Evolutionary conservation across 2,329 filamentous ascomycete species (phyloP).

Genomic region (Phialemoniopsis sp.): DNA sequence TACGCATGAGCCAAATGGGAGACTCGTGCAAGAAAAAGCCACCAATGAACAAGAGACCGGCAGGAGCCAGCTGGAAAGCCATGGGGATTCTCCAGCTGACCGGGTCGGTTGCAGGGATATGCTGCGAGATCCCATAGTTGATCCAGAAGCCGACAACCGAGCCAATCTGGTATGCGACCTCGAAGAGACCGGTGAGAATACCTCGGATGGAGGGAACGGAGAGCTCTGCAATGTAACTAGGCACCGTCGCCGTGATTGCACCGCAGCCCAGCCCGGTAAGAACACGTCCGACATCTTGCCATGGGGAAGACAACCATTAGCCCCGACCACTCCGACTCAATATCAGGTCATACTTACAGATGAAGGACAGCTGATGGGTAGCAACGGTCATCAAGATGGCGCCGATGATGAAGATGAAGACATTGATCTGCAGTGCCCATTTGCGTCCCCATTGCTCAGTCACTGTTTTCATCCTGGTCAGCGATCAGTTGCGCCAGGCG

Average conservation of each 20-base stretch:
- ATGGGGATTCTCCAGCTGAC: conserved; percentile 46
- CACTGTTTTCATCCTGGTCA: conserved; percentile 20
- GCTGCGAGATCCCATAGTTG: conserved; percentile 36
- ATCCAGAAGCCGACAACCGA: conserved; percentile 47
- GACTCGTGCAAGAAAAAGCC: conserved; percentile 37
- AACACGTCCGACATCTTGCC: conserved; percentile 54
- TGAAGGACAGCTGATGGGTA: conserved; percentile 33
- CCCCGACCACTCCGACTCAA: conserved; percentile 39
- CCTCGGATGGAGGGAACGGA: conserved; percentile 55
- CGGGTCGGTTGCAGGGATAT: neutral
- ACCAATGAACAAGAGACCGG: conserved; percentile 34
- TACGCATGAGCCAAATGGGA: conserved; percentile 36
- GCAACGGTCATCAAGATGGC: conserved; percentile 37
- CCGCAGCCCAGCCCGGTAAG: conserved; percentile 54
- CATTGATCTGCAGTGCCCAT: conserved; percentile 41
- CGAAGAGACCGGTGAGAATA: conserved; percentile 49
- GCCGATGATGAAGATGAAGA: conserved; percentile 37
- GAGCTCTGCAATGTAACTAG: conserved; percentile 60
- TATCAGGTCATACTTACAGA: conserved; percentile 38
- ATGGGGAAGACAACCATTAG: conserved; percentile 41
- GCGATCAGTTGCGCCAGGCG: neutral
- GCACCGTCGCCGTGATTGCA: conserved; percentile 54
- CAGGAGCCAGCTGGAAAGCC: conserved; percentile 40
- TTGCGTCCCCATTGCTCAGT: conserved; percentile 46
- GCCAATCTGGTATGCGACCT: conserved; percentile 51